phyloP scores from a whole-genome alignment of 2,329 filamentous ascomycete species.

The Epichloe aotearoae region DNA sequence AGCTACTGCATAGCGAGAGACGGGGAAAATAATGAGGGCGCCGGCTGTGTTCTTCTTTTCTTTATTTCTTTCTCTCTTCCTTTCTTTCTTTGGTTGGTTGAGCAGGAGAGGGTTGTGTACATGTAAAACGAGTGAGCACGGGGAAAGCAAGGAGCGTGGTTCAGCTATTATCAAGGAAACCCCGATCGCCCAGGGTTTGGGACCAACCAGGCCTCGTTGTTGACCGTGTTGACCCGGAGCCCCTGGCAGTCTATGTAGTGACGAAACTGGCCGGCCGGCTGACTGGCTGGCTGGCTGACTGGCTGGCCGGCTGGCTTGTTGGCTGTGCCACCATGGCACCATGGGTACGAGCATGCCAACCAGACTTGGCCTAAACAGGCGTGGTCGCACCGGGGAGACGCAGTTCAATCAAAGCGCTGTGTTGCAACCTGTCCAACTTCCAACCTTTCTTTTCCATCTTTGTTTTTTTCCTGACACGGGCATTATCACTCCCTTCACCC shows the following conservation, averaged over 20 bases:
- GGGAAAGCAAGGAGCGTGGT: neutral
- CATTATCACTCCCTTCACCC: neutral
- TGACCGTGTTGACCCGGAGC: neutral
- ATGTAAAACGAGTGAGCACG: neutral
- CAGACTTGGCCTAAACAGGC: neutral
- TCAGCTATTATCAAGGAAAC: neutral
- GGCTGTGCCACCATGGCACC: neutral
- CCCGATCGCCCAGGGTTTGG: neutral
- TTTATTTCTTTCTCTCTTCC: neutral
- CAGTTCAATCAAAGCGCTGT: neutral
- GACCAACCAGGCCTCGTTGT: neutral
- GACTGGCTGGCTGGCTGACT: neutral
- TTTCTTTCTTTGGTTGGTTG: neutral
- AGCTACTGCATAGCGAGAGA: conserved; percentile 9
- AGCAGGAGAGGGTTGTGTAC: neutral
- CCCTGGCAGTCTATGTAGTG: neutral
- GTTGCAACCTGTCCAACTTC: neutral
- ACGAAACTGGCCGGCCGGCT: neutral
- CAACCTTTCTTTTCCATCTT: neutral
- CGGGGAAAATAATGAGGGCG: conserved; percentile 6
- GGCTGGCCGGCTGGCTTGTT: neutral
- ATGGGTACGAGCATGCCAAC: neutral
- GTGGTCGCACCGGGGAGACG: neutral
- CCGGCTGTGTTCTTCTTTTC: neutral
- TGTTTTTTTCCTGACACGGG: neutral